Percentiles rank a stretch among this genome's conserved stretches.
These are phyloP conservation scores for Phaeomoniella chlamydospora DNA, from an alignment of 2,329 filamentous ascomycete species.

Conservation along the genomic window DNA sequence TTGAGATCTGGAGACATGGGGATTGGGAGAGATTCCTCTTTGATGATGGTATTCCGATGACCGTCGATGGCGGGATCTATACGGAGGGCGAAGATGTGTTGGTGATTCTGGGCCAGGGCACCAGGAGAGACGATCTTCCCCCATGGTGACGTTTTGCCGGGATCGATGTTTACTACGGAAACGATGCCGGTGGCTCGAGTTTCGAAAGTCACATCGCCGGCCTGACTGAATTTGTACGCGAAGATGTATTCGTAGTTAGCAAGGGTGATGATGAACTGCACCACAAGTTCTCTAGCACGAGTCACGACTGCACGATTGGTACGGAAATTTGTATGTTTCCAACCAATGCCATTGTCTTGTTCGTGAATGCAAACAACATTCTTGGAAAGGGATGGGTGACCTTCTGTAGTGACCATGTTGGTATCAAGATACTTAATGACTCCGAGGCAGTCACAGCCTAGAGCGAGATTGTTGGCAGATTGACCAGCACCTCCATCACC, in stretches of 20 bases:
- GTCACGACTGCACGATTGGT: constrained; percentile 48
- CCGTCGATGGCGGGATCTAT: constrained; percentile 52
- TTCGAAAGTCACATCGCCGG: constrained; percentile 47
- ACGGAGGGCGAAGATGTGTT: constrained; percentile 52
- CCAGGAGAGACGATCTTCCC: constrained; percentile 52
- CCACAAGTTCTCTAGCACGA: constrained; percentile 45
- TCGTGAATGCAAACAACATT: constrained; percentile 58
- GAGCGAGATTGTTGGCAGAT: constrained; percentile 50
- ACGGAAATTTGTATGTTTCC: constrained; percentile 58
- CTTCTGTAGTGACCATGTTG: constrained; percentile 37
- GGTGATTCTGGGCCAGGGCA: constrained; percentile 53
- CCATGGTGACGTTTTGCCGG: constrained; percentile 39
- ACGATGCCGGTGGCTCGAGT: constrained; percentile 54
- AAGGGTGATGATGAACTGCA: constrained; percentile 55
- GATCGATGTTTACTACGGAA: constrained; percentile 44
- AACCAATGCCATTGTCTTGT: constrained; percentile 53
- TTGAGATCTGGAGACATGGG: constrained; percentile 39
- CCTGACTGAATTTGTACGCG: constrained; percentile 49
- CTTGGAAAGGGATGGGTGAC: constrained; percentile 35
- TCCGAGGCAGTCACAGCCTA: constrained; percentile 57
- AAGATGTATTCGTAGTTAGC: constrained; percentile 61
- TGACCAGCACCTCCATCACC: constrained; percentile 55
- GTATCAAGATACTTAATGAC: constrained; percentile 52
- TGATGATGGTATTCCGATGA: constrained; percentile 36
- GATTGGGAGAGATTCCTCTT: constrained; percentile 37